Base-by-base conservation (phyloP, 2,329 filamentous ascomycete genomes). In the Tolypocladium inflatum region DNA sequence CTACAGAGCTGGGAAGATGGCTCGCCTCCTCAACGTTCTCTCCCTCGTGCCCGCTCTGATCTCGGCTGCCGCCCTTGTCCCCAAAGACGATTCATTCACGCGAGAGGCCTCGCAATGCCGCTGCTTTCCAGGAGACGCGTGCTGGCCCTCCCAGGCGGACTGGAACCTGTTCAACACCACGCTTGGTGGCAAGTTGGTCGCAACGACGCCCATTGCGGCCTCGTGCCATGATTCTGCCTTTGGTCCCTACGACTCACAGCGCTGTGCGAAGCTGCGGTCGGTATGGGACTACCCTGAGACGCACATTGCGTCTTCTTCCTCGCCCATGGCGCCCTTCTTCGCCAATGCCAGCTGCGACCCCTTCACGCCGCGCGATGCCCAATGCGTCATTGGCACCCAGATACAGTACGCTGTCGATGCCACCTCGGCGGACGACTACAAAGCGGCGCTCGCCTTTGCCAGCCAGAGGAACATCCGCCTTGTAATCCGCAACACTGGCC, bases 121-220 rank as follows among this genome's bases (percentile, higher is more conserved):
- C 23, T 77, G 73, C 65, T 73, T 78, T 38, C 81, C 82, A 1
- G 76, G 76, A 30, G 79, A 85, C 58, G 21, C 59, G 1, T 77
- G 74, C 64, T 87, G 83, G 81, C 84, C 84, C 0, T 67, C 69
- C 0, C 26, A 60, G 0, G 54, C 63, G 2, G 66, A 68, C 5
- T 86, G 83, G 83, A 61, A 70, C 8, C 56, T 63, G 0, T 75
- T 87, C 55, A 84, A 86, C 63, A 57, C 65, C 17, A 77, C 81
- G 1, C 70, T 85, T 2, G 70, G 71, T 26, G 81, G 80, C 1
- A 72, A 70, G 5, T 70, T 86, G 35, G 71, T 86, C 48, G 73
- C 75, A 13, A 83, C 79, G 0, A 68, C 78, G 2, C 83, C 84
- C 0, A 64, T 84, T 3, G 83, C 75, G 0, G 67, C 75, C 2